These are phyloP conservation scores for Sarocladiaceae sp. DNA, from an alignment of 2,329 filamentous ascomycete genomes.

Conservation along the genomic window DNA sequence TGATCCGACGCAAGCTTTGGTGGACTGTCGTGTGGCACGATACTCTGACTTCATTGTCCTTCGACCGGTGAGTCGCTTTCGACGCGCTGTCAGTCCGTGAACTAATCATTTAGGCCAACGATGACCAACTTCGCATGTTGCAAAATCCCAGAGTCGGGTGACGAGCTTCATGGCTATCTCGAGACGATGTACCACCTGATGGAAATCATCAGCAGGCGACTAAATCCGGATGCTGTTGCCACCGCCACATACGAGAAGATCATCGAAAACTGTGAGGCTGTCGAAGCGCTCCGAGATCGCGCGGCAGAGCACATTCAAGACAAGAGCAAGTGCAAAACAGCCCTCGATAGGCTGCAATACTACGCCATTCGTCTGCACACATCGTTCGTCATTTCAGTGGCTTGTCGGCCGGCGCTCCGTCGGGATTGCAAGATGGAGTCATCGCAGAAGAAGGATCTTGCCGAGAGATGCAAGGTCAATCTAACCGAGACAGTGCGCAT, in stretches of 20 bases:
- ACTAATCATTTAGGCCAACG: constrained; percentile 39
- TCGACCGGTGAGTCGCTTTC: constrained; percentile 46
- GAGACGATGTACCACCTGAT: constrained; percentile 64
- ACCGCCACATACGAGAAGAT: constrained; percentile 51
- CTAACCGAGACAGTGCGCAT: constrained; percentile 63
- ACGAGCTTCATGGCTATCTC: constrained; percentile 49
- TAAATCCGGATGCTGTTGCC: constrained; percentile 50
- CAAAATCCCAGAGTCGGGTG: constrained; percentile 42
- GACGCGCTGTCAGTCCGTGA: neutral
- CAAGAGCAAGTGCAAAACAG: constrained; percentile 61
- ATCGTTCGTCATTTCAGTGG: constrained; percentile 61
- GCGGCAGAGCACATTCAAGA: constrained; percentile 49
- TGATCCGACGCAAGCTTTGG: constrained; percentile 53
- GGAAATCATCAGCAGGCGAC: constrained; percentile 52
- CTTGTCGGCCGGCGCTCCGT: constrained; percentile 58
- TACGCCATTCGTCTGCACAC: constrained; percentile 63
- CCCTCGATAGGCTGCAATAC: constrained; percentile 58
- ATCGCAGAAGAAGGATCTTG: constrained; percentile 50
- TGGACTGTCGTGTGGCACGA: constrained; percentile 67
- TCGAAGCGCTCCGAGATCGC: constrained; percentile 46
- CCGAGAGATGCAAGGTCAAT: constrained; percentile 57
- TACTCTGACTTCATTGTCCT: constrained; percentile 60
- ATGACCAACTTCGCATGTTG: constrained; percentile 58
- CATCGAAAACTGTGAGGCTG: constrained; percentile 51
- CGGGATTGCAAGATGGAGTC: constrained; percentile 47